A percentile compares a stretch with the other conserved stretches of the same genome.
Conservation (phyloP, 371 early-diverging fungal species). For the Mucor lusitanicus region DNA sequence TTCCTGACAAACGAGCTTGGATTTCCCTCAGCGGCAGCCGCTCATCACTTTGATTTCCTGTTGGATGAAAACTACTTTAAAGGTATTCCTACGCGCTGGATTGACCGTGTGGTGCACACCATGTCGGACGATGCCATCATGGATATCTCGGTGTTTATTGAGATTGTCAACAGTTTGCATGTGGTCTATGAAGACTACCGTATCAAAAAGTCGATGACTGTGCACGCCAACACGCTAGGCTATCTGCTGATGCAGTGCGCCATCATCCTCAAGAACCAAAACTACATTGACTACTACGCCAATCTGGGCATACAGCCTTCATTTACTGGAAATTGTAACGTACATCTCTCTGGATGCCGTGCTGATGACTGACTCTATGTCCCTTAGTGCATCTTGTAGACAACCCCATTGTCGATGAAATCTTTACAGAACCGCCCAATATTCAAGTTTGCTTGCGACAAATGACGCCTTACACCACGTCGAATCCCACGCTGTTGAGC, state of each 20-base stretch:
- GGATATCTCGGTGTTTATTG: background rate
- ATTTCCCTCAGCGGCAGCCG: background rate
- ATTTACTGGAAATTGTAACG: conserved; percentile 9
- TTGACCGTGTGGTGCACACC: conserved; percentile 16
- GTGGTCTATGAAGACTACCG: conserved; percentile 67
- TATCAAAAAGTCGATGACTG: conserved; percentile 37
- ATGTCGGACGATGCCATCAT: background rate
- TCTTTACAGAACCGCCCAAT: conserved; percentile 9
- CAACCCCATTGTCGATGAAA: background rate
- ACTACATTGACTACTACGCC: conserved; percentile 54
- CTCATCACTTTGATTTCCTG: background rate
- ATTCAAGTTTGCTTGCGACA: conserved; percentile 20
- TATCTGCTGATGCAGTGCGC: conserved; percentile 52
- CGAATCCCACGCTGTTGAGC: conserved; percentile 17
- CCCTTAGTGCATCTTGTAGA: conserved; percentile 6
- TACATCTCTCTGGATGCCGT: background rate
- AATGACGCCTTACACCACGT: conserved; percentile 13
- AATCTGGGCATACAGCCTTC: conserved; percentile 15
- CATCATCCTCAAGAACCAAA: conserved; percentile 35
- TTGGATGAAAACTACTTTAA: conserved; percentile 21
- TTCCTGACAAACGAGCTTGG: conserved; percentile 3
- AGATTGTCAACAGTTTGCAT: conserved; percentile 56
- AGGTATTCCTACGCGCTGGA: conserved; percentile 20
- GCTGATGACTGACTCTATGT: background rate
- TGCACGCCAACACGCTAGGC: conserved; percentile 32